phyloP scores from a whole-genome alignment of 805 yeast genomes.

The Hanseniaspora lachancei region DNA sequence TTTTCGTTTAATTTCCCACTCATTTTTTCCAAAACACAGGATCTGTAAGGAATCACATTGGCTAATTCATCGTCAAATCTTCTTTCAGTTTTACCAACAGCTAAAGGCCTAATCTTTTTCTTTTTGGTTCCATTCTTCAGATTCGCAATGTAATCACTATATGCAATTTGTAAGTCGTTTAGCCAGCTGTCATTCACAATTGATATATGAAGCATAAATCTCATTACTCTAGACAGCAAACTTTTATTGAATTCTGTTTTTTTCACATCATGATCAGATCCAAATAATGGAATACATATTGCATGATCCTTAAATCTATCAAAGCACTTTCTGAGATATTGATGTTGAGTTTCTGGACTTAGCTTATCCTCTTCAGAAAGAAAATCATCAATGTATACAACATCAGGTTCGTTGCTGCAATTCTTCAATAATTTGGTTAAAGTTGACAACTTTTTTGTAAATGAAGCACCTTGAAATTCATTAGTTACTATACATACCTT shows the following conservation, averaged over 20 bases:
- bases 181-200: constrained; percentile 4
- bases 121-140: not conserved
- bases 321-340: not conserved
- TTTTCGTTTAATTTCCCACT: not conserved
- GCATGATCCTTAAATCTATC: not conserved
- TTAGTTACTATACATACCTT: not conserved
- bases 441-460: not conserved
- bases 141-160: not conserved
- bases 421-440: not conserved
- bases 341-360: not conserved
- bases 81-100: constrained; percentile 6
- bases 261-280: not conserved
- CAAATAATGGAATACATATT: not conserved
- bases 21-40: not conserved
- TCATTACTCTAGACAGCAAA: not conserved
- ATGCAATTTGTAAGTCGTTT: not conserved
- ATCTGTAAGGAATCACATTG: not conserved
- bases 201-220: constrained; percentile 2
- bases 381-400: not conserved
- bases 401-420: not conserved
- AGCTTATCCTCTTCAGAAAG: not conserved
- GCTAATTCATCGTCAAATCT: constrained; percentile 2
- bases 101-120: not conserved
- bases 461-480: not conserved
- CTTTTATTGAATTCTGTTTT: not conserved